These are phyloP conservation scores for Chlorella sorokiniana DNA, from an alignment of 139 green algal species.

Conservation along the genomic window DNA sequence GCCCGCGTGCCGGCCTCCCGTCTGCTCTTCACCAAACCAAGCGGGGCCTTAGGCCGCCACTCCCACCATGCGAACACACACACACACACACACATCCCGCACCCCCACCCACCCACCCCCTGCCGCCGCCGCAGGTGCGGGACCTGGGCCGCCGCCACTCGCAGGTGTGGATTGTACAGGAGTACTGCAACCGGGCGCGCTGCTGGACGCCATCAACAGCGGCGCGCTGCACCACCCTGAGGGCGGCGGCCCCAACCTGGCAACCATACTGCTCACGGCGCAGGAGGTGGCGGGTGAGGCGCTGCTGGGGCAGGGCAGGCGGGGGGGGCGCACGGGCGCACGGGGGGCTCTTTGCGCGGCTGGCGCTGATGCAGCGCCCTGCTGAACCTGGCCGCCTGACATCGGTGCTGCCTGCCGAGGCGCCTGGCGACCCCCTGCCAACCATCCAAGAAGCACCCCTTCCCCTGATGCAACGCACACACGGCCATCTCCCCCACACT, in stretches of 20 bases:
- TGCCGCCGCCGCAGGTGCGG: neutral
- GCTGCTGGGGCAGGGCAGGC: too few species aligned
- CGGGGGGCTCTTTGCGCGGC: neutral
- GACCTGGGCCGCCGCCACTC: neutral
- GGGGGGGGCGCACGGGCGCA: too few species aligned
- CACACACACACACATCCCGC: neutral
- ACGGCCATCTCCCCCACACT: too few species aligned
- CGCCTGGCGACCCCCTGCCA: too few species aligned
- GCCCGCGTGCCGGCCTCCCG: too few species aligned
- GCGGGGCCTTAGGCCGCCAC: too few species aligned
- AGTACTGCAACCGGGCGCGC: constrained; percentile 16
- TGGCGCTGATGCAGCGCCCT: neutral
- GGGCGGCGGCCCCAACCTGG: constrained; percentile 4
- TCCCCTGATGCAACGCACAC: too few species aligned
- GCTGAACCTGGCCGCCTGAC: too few species aligned
- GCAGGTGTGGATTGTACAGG: constrained; percentile 28
- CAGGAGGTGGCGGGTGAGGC: constrained; percentile 37
- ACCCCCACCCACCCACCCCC: neutral
- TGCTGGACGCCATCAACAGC: constrained; percentile 22
- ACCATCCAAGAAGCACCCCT: too few species aligned
- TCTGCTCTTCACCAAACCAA: too few species aligned
- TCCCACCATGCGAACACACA: too few species aligned
- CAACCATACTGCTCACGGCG: neutral
- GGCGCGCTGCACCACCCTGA: neutral
- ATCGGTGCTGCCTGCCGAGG: too few species aligned